Evolutionary conservation across 2,329 filamentous ascomycete genomes (phyloP), one percentile per base, ranked within the genome.

Genomic region (Aureobasidium musti): DNA sequence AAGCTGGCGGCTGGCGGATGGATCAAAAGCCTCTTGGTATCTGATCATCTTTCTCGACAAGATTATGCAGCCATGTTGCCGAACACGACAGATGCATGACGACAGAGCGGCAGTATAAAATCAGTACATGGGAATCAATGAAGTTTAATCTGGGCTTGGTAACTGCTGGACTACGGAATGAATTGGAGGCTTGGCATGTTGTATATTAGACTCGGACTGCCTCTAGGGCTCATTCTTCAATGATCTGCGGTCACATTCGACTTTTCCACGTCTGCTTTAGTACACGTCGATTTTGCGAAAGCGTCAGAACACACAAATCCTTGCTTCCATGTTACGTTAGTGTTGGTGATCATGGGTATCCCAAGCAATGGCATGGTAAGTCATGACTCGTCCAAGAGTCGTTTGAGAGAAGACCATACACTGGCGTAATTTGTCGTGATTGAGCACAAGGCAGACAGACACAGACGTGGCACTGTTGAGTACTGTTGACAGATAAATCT

Each of bases 381-480:
- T 33, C 23, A 21, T 33, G 30, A 54, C 54, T 45, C 37, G 21
- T 13, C 10, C 6, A 5, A 59, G 28, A 17, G 10, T 30, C 7
- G 21, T 23, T 49, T 13, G n/a, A 50, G 30, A 14, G 28, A 11
- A 52, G 35, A 17, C 45, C 23, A 63, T 41, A 33, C 33, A 21
- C n/a, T 63, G 45, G 43, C 45, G 59, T 17, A 28, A 28, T 13
- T 39, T 19, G 3, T 50, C 13, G 41, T 26, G 14, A 13, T 11
- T 13, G 26, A 50, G 33, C 45, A 63, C 59, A 63, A 63, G 59
- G 59, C 59, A 61, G 57, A 61, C 41, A 47, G 33, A 37, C 26
- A 52, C 45, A 63, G 45, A 63, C 59, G 59, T 63, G 59, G 59
- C 59, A 63, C 59, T 63, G 59, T 41, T 39, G 59, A 30, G 33